Evolutionary conservation across 2,329 filamentous ascomycete species (phyloP), one percentile per base, ranked within the genome.

Genomic region (Xylariaceae sp.): DNA sequence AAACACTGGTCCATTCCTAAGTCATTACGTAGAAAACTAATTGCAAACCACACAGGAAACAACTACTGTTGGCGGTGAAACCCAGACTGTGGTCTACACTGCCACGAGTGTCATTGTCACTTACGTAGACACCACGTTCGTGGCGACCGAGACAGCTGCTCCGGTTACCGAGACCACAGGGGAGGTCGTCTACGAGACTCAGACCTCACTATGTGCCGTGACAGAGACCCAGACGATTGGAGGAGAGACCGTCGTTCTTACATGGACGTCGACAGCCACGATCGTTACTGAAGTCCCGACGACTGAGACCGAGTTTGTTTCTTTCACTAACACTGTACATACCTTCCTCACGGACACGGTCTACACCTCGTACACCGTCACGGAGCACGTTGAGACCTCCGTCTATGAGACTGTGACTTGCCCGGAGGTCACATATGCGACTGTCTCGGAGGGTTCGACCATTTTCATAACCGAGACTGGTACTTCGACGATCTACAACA

Each of bases 171-270:
- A 72, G 30, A 76, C 73, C 0, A 70, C 72, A 30, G 70, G 71
- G 17, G 72, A 73, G 10, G 70, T 77, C 6, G 71, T 71, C 15
- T 76, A 78, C 66, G 73, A 68, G 7, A 80, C 78, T 4, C 56
- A 75, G 42, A 81, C 78, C 11, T 74, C 72, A 13, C 69, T 79
- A 11, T 78, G 76, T 67, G 76, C 77, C 7, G 66, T 80, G 11
- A 80, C 78, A 1, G 72, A 77, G 65, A 76, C 76, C 51, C 75
- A 74, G 68, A 78, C 75, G 1, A 56, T 79, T 2, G 73, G 67
- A 30, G 80, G 80, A 34, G 66, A 71, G 45, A 74, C 74, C 2
- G 69, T 76, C 0, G 72, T 75, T 10, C 70, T 75, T 15, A 75
- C 74, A 18, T 76, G 73, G 71, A 76, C 73, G 5, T 75, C 73